These are phyloP conservation scores for Amylocarpus encephaloides DNA, from an alignment of 2,329 filamentous ascomycete species.

Conservation along the genomic window DNA sequence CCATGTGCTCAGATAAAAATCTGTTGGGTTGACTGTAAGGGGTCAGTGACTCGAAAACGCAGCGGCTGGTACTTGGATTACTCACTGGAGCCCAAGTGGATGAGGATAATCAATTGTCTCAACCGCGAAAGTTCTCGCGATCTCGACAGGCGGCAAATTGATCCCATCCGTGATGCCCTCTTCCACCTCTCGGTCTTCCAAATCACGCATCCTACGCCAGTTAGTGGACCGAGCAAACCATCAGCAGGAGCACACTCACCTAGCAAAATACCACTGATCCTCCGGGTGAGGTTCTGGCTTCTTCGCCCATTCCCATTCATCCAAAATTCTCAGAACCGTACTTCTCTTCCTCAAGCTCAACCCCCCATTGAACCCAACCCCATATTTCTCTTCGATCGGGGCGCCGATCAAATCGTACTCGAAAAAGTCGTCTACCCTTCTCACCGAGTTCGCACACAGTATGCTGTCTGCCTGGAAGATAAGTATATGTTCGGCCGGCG, in stretches of 20 bases:
- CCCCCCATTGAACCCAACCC: constrained; percentile 33
- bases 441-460: constrained; percentile 41
- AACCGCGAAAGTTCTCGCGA: constrained; percentile 26
- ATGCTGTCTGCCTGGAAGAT: constrained; percentile 50
- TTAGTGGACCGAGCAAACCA: background rate
- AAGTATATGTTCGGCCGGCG: constrained; percentile 45
- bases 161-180: constrained; percentile 12
- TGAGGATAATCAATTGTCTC: constrained; percentile 25
- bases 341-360: constrained; percentile 33
- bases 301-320: constrained; percentile 19
- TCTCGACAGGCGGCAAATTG: constrained; percentile 24
- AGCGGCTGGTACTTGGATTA: background rate
- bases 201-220: constrained; percentile 17
- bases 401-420: constrained; percentile 33
- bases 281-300: constrained; percentile 16
- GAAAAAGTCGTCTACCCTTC: constrained; percentile 14
- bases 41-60: background rate
- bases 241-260: background rate
- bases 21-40: constrained; percentile 19
- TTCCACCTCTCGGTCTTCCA: constrained; percentile 14
- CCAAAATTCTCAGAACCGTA: constrained; percentile 30
- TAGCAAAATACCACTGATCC: constrained; percentile 28
- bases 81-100: constrained; percentile 28
- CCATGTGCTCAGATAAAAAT: constrained; percentile 15
- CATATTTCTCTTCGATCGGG: constrained; percentile 28